Evolutionary conservation across 192 early-diverging fungal genomes (phyloP), one percentile per base, ranked within the genome.

Genomic region (Coemansia sp.): DNA sequence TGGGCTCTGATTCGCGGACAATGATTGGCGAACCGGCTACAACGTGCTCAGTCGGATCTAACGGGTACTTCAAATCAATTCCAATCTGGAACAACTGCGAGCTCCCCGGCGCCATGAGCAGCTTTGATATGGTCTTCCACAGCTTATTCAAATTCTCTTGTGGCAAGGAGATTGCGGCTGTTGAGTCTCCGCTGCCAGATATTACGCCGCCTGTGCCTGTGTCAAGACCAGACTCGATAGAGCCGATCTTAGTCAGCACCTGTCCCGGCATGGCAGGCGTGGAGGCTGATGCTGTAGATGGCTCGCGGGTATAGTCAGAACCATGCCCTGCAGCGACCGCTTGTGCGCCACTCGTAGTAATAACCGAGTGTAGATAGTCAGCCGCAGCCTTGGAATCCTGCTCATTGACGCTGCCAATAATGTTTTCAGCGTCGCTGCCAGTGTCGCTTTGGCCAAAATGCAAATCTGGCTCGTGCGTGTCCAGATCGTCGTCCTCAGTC

Each of bases 1-100:
- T 93, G 2, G 94, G 95, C 69, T 98, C 95, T 62, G 93, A 88
- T 71, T 98, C 95, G 51, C 94, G 87, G 10, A 97, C 89, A 48
- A 98, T 89, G 42, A 98, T 88, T 19, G 85, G 85, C 2, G 95
- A 95, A 55, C 93, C 93, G 9, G 88, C 85, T 62, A 99, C 91
- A 4, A 99, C 81, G 69, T 99, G 95, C 62, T 96, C 95, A 2
- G 89, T 92, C 3, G 91, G 78, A 4, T 77, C 69, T 0, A 86
- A 69, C 39, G 85, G 85, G 23, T 83, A 83, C 32, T 74, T 74
- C 62, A 86, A 63, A 23, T 79, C 78, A 15, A 78, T 68, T 1
- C 73, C 77, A 15, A 84, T 66, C 72, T 78, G 79, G 62, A 79
- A 73, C 51, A 85, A 44, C 76, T 82, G 74, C 25, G 70, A 71